These are phyloP conservation scores for Chaetomium olivaceum DNA, from an alignment of 2,329 filamentous ascomycete species.

Conservation along the genomic window DNA sequence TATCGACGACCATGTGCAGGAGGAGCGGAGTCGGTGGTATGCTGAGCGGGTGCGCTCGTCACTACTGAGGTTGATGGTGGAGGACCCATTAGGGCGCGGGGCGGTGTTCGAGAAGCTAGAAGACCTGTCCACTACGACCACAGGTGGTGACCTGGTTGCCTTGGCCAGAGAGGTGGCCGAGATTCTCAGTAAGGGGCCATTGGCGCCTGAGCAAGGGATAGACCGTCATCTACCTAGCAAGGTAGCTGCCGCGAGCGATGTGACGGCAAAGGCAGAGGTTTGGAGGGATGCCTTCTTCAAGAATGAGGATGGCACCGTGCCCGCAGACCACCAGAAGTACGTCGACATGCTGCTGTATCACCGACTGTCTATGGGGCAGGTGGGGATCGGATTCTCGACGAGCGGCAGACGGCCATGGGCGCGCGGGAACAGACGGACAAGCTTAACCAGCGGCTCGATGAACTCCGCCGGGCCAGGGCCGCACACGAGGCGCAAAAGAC, in stretches of 20 bases:
- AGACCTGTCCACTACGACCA: conserved; percentile 21
- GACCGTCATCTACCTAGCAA: conserved; percentile 17
- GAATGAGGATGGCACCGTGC: conserved; percentile 25
- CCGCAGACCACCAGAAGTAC: conserved; percentile 32
- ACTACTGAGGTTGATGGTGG: conserved; percentile 31
- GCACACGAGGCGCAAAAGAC: conserved; percentile 35
- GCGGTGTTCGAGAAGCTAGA: conserved; percentile 30
- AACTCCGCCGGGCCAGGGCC: conserved; percentile 33
- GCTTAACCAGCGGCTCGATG: conserved; percentile 35
- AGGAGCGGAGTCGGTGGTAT: conserved; percentile 57
- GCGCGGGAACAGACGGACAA: conserved; percentile 33
- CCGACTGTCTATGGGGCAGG: conserved; percentile 32
- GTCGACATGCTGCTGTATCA: conserved; percentile 31
- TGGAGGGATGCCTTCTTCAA: conserved; percentile 33
- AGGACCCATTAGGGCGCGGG: conserved; percentile 23
- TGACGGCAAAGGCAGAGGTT: conserved; percentile 24
- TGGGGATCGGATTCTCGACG: conserved; percentile 32
- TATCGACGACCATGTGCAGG: conserved; percentile 53
- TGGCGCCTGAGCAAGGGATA: conserved; percentile 16
- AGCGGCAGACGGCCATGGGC: conserved; percentile 30
- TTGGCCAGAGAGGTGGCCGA: conserved; percentile 25
- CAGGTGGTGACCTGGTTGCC: conserved; percentile 2
- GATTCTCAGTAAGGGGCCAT: conserved; percentile 27
- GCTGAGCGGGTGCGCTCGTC: conserved; percentile 36
- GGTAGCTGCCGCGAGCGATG: conserved; percentile 25